Conservation (phyloP, 805 yeast genomes). For the Yamadazyma scolyti region DNA sequence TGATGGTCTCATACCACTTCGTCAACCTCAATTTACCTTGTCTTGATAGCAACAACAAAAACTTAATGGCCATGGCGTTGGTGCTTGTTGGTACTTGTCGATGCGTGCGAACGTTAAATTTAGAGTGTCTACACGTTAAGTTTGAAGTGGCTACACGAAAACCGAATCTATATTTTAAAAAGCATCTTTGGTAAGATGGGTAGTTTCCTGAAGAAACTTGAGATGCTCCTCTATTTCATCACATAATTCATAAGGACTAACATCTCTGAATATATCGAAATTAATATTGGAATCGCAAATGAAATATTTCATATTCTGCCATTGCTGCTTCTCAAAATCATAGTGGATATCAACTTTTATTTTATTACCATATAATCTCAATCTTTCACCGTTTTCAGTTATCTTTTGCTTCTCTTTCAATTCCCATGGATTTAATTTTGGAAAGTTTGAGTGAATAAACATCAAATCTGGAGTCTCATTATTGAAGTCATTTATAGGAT, state of each 20-base stretch:
- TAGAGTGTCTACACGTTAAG: background rate
- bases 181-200: conserved; percentile 13
- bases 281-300: conserved; percentile 49
- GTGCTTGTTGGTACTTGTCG: background rate
- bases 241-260: conserved; percentile 43
- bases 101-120: background rate
- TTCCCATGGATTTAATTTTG: conserved; percentile 61
- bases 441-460: conserved; percentile 65
- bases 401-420: conserved; percentile 42
- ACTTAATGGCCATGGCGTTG: conserved; percentile 65
- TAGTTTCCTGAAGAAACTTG: conserved; percentile 30
- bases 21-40: conserved; percentile 94
- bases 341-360: conserved; percentile 49
- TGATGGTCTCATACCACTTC: conserved; percentile 85
- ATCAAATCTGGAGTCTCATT: conserved; percentile 25
- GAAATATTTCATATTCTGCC: conserved; percentile 54
- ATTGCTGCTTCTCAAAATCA: conserved; percentile 57
- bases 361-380: conserved; percentile 58
- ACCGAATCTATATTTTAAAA: conserved; percentile 4
- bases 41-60: conserved; percentile 76
- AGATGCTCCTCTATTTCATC: conserved; percentile 47
- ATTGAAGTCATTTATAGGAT: conserved; percentile 59
- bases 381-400: conserved; percentile 42
- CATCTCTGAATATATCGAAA: conserved; percentile 41
- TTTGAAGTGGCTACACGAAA: background rate